Conservation (phyloP, 2,329 filamentous ascomycete species). For the Diaporthe batatas region DNA sequence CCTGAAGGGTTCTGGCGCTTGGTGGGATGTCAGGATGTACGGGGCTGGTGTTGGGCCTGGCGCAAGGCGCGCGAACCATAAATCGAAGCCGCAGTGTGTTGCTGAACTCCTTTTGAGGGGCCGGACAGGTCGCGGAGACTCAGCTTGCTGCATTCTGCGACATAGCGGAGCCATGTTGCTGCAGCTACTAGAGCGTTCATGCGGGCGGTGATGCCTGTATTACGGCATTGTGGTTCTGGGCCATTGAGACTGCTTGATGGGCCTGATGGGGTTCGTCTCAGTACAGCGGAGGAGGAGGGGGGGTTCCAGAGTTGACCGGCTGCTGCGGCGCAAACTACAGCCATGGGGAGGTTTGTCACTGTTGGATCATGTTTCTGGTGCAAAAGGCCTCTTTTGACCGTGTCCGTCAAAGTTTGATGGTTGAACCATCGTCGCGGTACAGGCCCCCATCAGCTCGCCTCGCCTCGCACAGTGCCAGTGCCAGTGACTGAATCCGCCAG, state of each 20-base stretch:
- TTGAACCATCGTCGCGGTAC: slow-evolving; percentile 31
- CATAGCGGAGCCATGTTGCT: slow-evolving; percentile 34
- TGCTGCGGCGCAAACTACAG: slow-evolving; percentile 11
- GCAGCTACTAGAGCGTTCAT: slow-evolving; percentile 36
- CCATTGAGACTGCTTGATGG: neutral
- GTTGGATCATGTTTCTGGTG: slow-evolving; percentile 17
- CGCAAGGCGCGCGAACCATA: slow-evolving; percentile 36
- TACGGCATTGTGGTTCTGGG: slow-evolving; percentile 32
- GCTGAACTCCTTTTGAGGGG: slow-evolving; percentile 18
- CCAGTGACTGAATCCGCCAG: neutral
- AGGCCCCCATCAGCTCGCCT: neutral
- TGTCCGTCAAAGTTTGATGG: slow-evolving; percentile 19
- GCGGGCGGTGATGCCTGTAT: slow-evolving; percentile 39
- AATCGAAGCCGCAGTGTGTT: slow-evolving; percentile 28
- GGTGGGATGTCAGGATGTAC: slow-evolving; percentile 6
- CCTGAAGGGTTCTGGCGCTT: slow-evolving; percentile 13
- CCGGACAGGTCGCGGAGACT: slow-evolving; percentile 28
- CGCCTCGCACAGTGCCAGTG: slow-evolving; percentile 30
- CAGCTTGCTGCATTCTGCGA: slow-evolving; percentile 36
- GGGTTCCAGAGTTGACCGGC: slow-evolving; percentile 5
- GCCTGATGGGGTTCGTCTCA: slow-evolving; percentile 20
- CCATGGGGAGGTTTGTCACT: neutral
- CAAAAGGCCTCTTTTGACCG: slow-evolving; percentile 12
- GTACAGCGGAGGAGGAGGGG: neutral
- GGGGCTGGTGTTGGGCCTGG: slow-evolving; percentile 3